Base-by-base conservation (phyloP, 257 asterid genomes). In the Penstemon newberryi region DNA sequence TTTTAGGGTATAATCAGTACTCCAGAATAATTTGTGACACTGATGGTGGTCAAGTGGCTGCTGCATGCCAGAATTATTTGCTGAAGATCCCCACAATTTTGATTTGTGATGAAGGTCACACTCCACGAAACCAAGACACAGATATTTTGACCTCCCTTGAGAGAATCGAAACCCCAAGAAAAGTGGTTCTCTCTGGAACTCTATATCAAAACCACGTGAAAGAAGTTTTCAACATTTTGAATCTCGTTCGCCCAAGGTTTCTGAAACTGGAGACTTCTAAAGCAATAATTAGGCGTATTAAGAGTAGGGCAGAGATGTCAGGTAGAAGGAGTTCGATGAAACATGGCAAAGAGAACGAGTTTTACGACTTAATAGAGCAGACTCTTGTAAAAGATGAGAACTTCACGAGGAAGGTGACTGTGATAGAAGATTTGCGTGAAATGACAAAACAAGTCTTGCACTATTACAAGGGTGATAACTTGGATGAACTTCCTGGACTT, bases 101-200 rank as follows among this genome's bases (percentile, higher is more conserved):
- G 55, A 91, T 94, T 54, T 70, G 91, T 71, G 99, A 94, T 59
- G 99, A 94, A 82, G 99, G 99, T 3, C 99, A 94, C 79, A 91
- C 96, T 0, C 98, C 99, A 4, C 73, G 98, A 65, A 94, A 94
- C 76, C 91, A 83, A 73, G 98, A 91, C 56, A 94, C 99, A 4
- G 96, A 91, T 77, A 83, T 94, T 47, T 68, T 94, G 81, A 91
- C 91, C 12, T 91, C 96, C 56, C 95, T 94, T 43, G 96, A 91
- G 80, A 89, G 90, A 83, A 88, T 94, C 5, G 88, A 87, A 82
- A 91, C 98, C 36, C 67, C 85, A 51, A 79, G 96, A 67, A 91
- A 94, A 74, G 96, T 94, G 55, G 99, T 94, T 61, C 96, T 94
- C 3, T 94, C 99, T 12, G 99, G 99, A 45, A 94, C 99, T 1